These are phyloP conservation scores for Termitomyces sp. DNA, from an alignment of 768 basidiomycete species.

Conservation along the genomic window DNA sequence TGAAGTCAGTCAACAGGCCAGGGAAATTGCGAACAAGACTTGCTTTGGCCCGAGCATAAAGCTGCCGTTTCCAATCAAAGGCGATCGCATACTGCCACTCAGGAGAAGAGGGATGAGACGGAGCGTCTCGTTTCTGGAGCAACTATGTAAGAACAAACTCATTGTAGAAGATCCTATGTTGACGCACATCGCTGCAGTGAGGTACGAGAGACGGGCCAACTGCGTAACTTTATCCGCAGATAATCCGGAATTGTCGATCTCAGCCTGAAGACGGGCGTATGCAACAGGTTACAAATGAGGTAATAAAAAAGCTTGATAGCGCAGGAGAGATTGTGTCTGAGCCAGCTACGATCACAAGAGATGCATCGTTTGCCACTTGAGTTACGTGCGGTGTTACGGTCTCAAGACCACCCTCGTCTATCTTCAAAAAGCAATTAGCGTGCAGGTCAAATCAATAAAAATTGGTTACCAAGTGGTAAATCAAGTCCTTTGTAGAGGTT, in stretches of 20 bases:
- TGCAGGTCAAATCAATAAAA: too few species aligned
- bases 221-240: background rate
- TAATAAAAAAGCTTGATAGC: conserved; percentile 14
- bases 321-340: conserved; percentile 15
- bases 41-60: background rate
- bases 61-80: background rate
- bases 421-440: background rate
- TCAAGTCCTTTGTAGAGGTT: background rate
- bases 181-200: background rate
- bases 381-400: conserved; percentile 5
- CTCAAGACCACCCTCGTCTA: background rate
- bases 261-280: background rate
- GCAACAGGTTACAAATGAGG: conserved; percentile 5
- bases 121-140: background rate
- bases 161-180: background rate
- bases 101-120: background rate
- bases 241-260: background rate
- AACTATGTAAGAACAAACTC: background rate
- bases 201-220: background rate
- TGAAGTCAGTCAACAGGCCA: background rate
- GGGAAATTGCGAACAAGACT: background rate
- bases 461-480: background rate
- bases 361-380: conserved; percentile 15
- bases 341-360: conserved; percentile 14
- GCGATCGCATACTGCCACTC: background rate